Conservation (phyloP, 1,284 basidiomycete genomes). For the Ustilago shanxiensis region DNA sequence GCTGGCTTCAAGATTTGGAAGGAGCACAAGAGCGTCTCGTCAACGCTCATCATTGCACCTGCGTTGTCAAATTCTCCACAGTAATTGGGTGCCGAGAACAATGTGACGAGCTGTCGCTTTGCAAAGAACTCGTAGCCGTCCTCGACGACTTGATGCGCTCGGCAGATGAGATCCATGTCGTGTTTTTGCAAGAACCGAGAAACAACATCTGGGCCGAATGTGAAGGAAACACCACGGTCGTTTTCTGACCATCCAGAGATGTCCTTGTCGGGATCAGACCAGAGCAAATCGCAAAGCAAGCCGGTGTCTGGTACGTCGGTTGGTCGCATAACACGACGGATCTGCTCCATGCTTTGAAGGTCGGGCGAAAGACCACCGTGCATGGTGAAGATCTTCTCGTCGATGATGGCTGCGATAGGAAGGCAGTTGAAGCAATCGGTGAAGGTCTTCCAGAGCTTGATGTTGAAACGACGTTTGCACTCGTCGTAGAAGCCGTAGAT, state of each 20-base stretch:
- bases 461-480: conserved; percentile 97
- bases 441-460: conserved; percentile 98
- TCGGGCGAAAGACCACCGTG: conserved; percentile 94
- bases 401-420: conserved; percentile 94
- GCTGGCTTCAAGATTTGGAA: conserved; percentile 97
- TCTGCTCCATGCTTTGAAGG: conserved; percentile 99
- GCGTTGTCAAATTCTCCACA: conserved; percentile 99
- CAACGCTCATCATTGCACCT: conserved; percentile 99
- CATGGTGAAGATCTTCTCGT: conserved; percentile 93
- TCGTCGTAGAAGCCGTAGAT: conserved; percentile 98
- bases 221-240: conserved; percentile 96
- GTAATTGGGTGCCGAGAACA: conserved; percentile 98
- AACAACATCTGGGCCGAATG: conserved; percentile 98
- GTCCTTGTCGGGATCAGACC: conserved; percentile 99
- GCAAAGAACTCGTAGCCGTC: conserved; percentile 99
- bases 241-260: conserved; percentile 99
- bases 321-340: conserved; percentile 97
- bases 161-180: conserved; percentile 99
- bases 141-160: conserved; percentile 99
- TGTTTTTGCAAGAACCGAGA: conserved; percentile 96
- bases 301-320: conserved; percentile 99
- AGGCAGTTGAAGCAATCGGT: conserved; percentile 97
- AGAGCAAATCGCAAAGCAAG: conserved; percentile 95
- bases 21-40: conserved; percentile 95
- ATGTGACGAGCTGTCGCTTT: conserved; percentile 93